Conservation (phyloP, 2,329 filamentous ascomycete species). For the Leptographium wingfieldii region DNA sequence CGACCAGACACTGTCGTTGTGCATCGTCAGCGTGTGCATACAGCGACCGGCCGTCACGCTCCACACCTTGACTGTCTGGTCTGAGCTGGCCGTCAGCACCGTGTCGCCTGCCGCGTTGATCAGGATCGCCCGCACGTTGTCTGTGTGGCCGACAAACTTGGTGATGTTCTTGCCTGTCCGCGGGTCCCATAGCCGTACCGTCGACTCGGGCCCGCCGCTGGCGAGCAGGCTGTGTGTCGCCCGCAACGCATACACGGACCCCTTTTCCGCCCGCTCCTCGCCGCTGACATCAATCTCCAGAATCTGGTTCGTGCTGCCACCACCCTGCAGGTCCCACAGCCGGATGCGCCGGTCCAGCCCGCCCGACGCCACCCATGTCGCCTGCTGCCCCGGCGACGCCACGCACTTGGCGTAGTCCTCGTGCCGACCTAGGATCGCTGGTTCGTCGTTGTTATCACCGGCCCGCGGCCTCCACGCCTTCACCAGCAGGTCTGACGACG, state of each 20-base stretch:
- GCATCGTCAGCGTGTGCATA: constrained; percentile 98
- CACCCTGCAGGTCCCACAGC: constrained; percentile 85
- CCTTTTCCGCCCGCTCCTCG: constrained; percentile 77
- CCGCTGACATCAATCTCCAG: constrained; percentile 76
- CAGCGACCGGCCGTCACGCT: constrained; percentile 88
- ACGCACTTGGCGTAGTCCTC: constrained; percentile 95
- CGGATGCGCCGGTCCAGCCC: constrained; percentile 86
- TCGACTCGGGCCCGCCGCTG: constrained; percentile 87
- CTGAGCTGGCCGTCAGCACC: constrained; percentile 86
- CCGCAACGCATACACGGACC: constrained; percentile 84
- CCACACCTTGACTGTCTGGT: constrained; percentile 97
- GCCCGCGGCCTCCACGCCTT: constrained; percentile 78
- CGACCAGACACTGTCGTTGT: constrained; percentile 96
- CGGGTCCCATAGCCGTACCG: constrained; percentile 84
- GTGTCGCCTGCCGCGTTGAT: constrained; percentile 81
- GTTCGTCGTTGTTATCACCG: constrained; percentile 50
- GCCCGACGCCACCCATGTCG: constrained; percentile 82
- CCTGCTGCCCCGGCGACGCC: constrained; percentile 52
- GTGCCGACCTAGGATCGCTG: constrained; percentile 78
- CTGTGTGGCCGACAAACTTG: constrained; percentile 93
- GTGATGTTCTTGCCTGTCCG: constrained; percentile 75
- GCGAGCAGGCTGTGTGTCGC: constrained; percentile 72
- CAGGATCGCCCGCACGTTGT: constrained; percentile 83
- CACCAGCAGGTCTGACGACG: constrained; percentile 86
- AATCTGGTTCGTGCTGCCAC: constrained; percentile 49